phyloP scores from a whole-genome alignment of 441 rosid genomes.

The Manihot esculenta region DNA sequence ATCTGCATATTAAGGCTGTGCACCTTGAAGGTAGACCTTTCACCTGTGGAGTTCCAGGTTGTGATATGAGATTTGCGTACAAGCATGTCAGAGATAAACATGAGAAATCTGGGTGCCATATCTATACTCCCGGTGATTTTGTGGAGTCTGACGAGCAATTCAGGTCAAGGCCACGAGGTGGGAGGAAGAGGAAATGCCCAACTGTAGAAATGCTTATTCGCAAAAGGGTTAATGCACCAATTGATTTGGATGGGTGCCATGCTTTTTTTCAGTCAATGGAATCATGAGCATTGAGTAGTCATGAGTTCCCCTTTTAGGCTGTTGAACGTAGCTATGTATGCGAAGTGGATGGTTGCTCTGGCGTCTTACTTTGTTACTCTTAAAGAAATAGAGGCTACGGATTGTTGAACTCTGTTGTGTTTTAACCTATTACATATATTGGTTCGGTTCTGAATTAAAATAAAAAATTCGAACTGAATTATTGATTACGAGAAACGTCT shows the following conservation, averaged over 20 bases:
- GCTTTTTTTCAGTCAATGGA: slow-evolving; percentile 9
- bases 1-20: slow-evolving; percentile 63
- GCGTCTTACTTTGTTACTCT: too few relatives aligned
- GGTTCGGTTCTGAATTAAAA: too few relatives aligned
- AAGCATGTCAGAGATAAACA: slow-evolving; percentile 85
- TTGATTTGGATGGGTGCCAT: not conserved
- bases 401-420: too few relatives aligned
- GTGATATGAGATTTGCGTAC: slow-evolving; percentile 72
- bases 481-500: too few relatives aligned
- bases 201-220: slow-evolving; percentile 54
- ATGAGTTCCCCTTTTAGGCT: too few relatives aligned
- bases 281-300: too few relatives aligned
- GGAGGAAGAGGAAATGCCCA: slow-evolving; percentile 66
- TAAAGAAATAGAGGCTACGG: too few relatives aligned
- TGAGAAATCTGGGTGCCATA: slow-evolving; percentile 60
- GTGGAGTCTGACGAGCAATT: slow-evolving; percentile 61
- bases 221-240: slow-evolving; percentile 54
- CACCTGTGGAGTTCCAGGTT: slow-evolving; percentile 55
- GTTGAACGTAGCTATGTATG: too few relatives aligned
- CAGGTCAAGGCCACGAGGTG: slow-evolving; percentile 76
- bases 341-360: too few relatives aligned
- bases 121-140: slow-evolving; percentile 73
- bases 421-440: too few relatives aligned
- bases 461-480: too few relatives aligned
- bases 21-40: slow-evolving; percentile 57